phyloP scores from a whole-genome alignment of 2,329 filamentous ascomycete species.

The Ophiocordyceps camponoti-floridani region DNA sequence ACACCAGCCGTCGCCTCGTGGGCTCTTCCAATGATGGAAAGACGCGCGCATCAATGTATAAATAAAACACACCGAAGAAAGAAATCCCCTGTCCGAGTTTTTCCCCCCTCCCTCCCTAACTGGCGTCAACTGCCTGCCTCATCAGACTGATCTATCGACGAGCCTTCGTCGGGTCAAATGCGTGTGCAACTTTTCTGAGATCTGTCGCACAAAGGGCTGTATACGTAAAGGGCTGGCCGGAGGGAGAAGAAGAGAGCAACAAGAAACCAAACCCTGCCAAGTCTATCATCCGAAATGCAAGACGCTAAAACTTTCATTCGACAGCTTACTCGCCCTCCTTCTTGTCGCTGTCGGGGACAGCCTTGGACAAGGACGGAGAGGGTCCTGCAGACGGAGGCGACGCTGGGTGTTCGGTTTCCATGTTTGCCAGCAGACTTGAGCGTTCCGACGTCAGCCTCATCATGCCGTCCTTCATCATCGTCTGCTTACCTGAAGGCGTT shows the following conservation, averaged over 20 bases:
- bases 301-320: constrained; percentile 16
- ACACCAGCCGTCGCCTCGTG: background rate
- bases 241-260: constrained; percentile 7
- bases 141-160: constrained; percentile 23
- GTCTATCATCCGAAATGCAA: constrained; percentile 35
- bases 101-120: constrained; percentile 8
- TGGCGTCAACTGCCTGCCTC: constrained; percentile 13
- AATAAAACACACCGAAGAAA: constrained; percentile 5
- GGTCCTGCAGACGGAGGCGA: constrained; percentile 54
- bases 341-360: constrained; percentile 36
- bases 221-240: constrained; percentile 20
- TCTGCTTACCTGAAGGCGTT: constrained; percentile 82
- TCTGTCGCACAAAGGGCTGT: constrained; percentile 26
- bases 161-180: constrained; percentile 31
- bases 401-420: constrained; percentile 44
- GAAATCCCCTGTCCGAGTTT: constrained; percentile 1
- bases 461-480: background rate
- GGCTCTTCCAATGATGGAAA: background rate
- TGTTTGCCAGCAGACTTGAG: constrained; percentile 36
- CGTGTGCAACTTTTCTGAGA: constrained; percentile 26
- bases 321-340: constrained; percentile 26
- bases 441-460: background rate
- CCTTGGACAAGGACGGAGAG: constrained; percentile 48
- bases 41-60: background rate
- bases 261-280: constrained; percentile 20